These are phyloP conservation scores for Teratosphaeriaceae sp. DNA, from an alignment of 2,329 filamentous ascomycete species.

Conservation along the genomic window DNA sequence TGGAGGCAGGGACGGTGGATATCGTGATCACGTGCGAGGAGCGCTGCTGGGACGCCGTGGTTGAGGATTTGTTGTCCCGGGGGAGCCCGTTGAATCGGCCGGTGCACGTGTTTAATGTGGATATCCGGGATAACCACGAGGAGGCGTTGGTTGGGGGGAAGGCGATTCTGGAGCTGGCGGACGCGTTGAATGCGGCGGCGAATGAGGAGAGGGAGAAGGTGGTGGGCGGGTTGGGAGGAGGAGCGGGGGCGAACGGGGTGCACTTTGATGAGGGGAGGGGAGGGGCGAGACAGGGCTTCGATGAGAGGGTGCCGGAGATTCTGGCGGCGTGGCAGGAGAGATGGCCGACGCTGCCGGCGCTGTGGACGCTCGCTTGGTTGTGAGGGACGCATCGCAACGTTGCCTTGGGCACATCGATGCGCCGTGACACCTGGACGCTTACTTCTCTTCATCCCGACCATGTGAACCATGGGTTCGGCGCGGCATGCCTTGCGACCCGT, in stretches of 20 bases:
- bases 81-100: constrained; percentile 83
- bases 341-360: constrained; percentile 83
- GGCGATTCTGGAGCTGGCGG: constrained; percentile 86
- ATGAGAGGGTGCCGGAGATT: constrained; percentile 88
- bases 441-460: no score
- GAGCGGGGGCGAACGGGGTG: constrained; percentile 39
- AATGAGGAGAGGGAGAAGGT: constrained; percentile 70
- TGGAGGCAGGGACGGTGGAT: constrained; percentile 85
- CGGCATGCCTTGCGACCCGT: no score
- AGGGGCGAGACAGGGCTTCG: constrained; percentile 68
- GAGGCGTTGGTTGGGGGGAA: constrained; percentile 86
- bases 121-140: constrained; percentile 98
- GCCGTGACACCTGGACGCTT: no score
- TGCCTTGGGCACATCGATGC: no score
- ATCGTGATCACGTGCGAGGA: constrained; percentile 97
- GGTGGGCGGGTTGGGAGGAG: constrained; percentile 72
- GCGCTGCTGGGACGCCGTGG: constrained; percentile 93
- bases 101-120: constrained; percentile 96
- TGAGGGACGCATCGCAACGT: no score
- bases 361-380: constrained; percentile 96
- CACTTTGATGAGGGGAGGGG: constrained; percentile 71
- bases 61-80: constrained; percentile 84
- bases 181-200: constrained; percentile 75
- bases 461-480: no score
- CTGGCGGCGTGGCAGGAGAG: constrained; percentile 89